Base-by-base conservation (phyloP, 2,329 filamentous ascomycete genomes). In the Tolypocladium sp. region DNA sequence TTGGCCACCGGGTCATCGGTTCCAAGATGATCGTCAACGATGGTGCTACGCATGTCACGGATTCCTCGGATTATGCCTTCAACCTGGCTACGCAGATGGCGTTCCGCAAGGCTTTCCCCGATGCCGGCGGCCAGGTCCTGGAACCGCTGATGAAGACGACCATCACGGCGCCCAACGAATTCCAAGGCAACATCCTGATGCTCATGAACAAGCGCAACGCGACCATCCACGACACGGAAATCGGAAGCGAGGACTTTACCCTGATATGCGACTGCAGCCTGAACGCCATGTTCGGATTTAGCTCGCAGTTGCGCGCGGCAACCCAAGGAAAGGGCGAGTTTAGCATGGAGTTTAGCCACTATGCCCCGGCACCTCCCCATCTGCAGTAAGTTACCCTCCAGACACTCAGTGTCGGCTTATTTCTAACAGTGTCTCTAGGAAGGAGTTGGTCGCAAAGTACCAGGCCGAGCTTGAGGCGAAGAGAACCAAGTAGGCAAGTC, bases 261-360 rank as follows among this genome's bases (percentile, higher is more conserved):
- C 83, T 97, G 60, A 85, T 88, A 59, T 92, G 92, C 33, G 94
- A 97, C 77, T 96, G 92, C 79, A 92, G 88, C 72, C 76, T 99
- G 72, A 96, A 97, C 74, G 86, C 88, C 73, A 99, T 99, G 94
- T 99, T 99, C 73, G 94, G 94, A 63, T 97, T 99, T 78, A 92
- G 88, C 69, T 90, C 88, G 49, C 90, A 96, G 76, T 77, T 99
- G 65, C 85, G 94, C 67, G 94, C 94, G 17, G 90, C 92, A 27
- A 97, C 92, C 2, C 94, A 99, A 78, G 94, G 94, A 63, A 99
- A 99, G 82, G 94, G 94, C 69, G 94, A 99, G 79, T 99, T 97
- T 72, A 89, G 84, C 69, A 97, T 99, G 94, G 94, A 99, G 77
- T 99, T 99, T 70, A 94, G 90, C 74, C 94, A 97, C 78, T 99